Evolutionary conservation across 306 rosid genomes (phyloP).

Genomic region (Cucurbita moschata): DNA sequence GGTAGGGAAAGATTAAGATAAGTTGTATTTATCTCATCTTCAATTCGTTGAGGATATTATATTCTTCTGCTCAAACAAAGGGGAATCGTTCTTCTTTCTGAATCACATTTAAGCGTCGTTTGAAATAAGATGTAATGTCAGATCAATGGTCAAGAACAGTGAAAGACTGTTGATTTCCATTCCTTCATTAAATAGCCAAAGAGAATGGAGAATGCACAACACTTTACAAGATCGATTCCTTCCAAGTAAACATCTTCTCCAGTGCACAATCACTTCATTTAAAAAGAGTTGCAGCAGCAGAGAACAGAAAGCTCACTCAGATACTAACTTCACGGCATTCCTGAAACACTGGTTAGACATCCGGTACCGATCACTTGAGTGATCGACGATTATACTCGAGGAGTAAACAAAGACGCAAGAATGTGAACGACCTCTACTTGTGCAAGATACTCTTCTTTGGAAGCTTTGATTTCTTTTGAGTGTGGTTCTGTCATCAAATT

Average conservation of each 20-base stretch:
- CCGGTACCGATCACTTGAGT: not conserved
- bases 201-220: not conserved
- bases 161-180: not conserved
- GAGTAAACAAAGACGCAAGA: not conserved
- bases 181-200: not conserved
- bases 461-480: slow-evolving; percentile 55
- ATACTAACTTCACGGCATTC: not conserved
- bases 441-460: slow-evolving; percentile 71
- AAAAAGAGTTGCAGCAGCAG: not conserved
- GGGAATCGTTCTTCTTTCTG: too few species aligned
- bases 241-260: not conserved
- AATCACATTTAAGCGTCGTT: too few species aligned
- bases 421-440: slow-evolving; percentile 32
- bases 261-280: not conserved
- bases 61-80: too few species aligned
- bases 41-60: too few species aligned
- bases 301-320: not conserved
- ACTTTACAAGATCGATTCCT: not conserved
- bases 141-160: too few species aligned
- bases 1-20: too few species aligned
- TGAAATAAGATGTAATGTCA: too few species aligned
- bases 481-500: slow-evolving; percentile 31
- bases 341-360: not conserved
- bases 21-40: too few species aligned
- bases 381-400: not conserved